Evolutionary conservation across 2,329 filamentous ascomycete species (phyloP), one percentile per base, ranked within the genome.

Genomic region (Talaromyces sp.): DNA sequence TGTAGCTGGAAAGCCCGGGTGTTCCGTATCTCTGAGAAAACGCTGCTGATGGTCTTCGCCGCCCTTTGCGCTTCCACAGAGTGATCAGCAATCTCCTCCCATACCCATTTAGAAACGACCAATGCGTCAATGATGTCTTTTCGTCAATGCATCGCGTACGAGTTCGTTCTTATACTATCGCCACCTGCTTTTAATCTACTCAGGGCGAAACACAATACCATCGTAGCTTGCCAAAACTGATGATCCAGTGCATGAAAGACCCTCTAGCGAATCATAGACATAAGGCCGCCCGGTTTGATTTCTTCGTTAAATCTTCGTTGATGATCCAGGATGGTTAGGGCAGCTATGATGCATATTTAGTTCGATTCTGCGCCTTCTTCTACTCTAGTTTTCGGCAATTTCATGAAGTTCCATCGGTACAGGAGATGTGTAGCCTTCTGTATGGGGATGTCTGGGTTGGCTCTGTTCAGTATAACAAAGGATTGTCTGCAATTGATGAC

Each of bases 291-390:
- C 2, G 65, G 65, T 39, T 64, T 37, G 13, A 35, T 65, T 31
- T 65, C 65, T 39, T 63, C 66, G 61, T 13, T 68, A 62, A 58
- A 82, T 80, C 31, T 82, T 78, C 52, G 84, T 68, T 69, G 71
- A 61, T 54, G 91, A 73, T 65, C 87, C 83, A 76, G 92, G 88
- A 70, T 95, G 84, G 68, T 86, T 84, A 66, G 72, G 82, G 81
- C 68, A 83, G 82, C 64, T 13, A 48, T 35, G 24, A 65, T 58
- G 41, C 63, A 65, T 57, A 61, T 19, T 24, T 65, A 50, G 31
- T 37, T 56, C 24, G 58, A 65, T 58, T 27, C 54, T 1, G 9
- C 39, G 22, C 27, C 22, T 33, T 62, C 58, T 47, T 59, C 62
- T 47, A 33, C 47, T 3, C 33, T 27, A 16, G 43, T 56, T 10